Base-by-base conservation (phyloP, 805 yeast species). In the Candida dajiaensis region DNA sequence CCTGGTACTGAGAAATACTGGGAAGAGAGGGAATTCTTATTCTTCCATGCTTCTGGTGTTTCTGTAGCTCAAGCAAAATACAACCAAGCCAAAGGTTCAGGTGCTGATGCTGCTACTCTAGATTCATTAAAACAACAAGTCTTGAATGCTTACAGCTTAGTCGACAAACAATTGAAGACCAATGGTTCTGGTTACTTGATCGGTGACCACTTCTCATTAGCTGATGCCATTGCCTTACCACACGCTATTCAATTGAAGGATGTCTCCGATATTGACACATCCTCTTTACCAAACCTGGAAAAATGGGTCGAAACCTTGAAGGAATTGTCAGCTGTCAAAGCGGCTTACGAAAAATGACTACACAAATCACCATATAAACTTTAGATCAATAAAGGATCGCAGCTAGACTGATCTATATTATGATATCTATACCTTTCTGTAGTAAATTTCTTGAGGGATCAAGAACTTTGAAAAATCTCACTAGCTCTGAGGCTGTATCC, bases 21-120 rank as follows among this genome's bases (percentile, higher is more conserved):
- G 58, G 70, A 69, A 53, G 70, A 74, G 58, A 59, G 74, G 53
- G 81, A 78, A 51, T 70, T 78, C 69, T 50, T 75, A 6, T 69
- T 72, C 47, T 81, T 77, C 70, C 85, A 78, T 57, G 74, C 75
- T 67, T 77, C 81, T 50, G 76, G 76, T 6, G 56, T 74, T 21
- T 81, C 82, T 40, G 84, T 83, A 46, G 76, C 73, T 71, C 80
- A 74, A 55, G 83, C 84, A n/a, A 81, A 77, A 55, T 80, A 77
- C 55, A 48, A 51, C 47, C 20, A 45, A 4, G 37, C 55, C 13
- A 71, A 51, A 55, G 73, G 79, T 7, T 68, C 74, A 36, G 64
- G 70, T n/a, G 48, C 48, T 19, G 47, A 40, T 12, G 31, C n/a
- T 6, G 45, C 46, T 13, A 21, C 41, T 8, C 66, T 83, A 49